Evolutionary conservation across 1,139 yeast species (phyloP).

Genomic region (Yamadazyma dushanensis): DNA sequence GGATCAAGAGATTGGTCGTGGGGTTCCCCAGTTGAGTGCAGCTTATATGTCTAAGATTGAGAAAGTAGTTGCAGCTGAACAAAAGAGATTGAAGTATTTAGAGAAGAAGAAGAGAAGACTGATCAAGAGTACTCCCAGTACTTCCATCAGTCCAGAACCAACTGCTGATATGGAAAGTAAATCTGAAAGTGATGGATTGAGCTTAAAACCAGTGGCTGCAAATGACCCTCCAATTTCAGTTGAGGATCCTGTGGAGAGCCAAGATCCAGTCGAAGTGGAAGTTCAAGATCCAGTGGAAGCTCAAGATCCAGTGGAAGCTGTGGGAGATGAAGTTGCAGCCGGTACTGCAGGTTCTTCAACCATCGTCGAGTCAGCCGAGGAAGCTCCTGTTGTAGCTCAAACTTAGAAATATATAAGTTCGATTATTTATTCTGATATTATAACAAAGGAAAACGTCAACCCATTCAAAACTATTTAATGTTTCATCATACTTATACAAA

Average conservation of each 20-base stretch:
- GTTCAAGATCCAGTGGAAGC: not conserved
- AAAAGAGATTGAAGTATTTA: constrained; percentile 4
- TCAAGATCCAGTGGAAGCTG: constrained; percentile 5
- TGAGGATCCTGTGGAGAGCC: too few species aligned
- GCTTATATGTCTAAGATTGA: constrained; percentile 43
- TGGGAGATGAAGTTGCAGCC: not conserved
- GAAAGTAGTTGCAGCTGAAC: constrained; percentile 38
- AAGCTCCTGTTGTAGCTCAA: too few species aligned
- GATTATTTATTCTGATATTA: constrained; percentile 1
- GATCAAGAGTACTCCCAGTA: too few species aligned
- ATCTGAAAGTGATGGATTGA: too few species aligned
- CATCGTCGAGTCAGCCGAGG: too few species aligned
- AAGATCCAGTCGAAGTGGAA: not conserved
- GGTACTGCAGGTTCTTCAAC: too few species aligned
- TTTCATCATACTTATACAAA: constrained; percentile 4
- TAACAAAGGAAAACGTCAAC: constrained; percentile 4
- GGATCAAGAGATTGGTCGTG: constrained; percentile 27
- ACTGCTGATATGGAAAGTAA: too few species aligned
- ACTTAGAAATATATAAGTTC: not conserved
- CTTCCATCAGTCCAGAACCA: too few species aligned
- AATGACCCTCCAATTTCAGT: too few species aligned
- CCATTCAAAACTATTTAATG: constrained; percentile 7
- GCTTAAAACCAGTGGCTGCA: too few species aligned
- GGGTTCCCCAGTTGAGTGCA: constrained; percentile 34
- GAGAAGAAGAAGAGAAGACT: constrained; percentile 1